A percentile compares a stretch with the other conserved stretches of the same genome.
phyloP scores from a whole-genome alignment of 2,329 filamentous ascomycete genomes.

The Zelopaecilomyces penicillatus region DNA sequence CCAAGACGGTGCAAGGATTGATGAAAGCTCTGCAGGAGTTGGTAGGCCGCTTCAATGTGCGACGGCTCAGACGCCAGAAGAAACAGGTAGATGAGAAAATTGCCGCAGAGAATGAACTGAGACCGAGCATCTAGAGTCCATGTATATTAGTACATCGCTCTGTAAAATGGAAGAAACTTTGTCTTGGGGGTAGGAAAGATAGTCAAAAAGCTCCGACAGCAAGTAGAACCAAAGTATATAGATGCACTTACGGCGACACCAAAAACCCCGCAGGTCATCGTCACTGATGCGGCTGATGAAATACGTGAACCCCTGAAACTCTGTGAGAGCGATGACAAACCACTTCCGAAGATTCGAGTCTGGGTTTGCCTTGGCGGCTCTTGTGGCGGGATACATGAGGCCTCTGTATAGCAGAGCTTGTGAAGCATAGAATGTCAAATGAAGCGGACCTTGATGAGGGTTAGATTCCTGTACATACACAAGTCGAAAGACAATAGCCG shows the following conservation, averaged over 20 bases:
- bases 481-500: background rate
- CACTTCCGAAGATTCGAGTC: slow-evolving; percentile 27
- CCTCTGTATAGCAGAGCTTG: slow-evolving; percentile 34
- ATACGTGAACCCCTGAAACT: slow-evolving; percentile 28
- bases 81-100: slow-evolving; percentile 41
- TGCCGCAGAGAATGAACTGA: slow-evolving; percentile 38
- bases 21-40: slow-evolving; percentile 29
- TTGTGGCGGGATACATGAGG: slow-evolving; percentile 37
- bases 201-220: no score
- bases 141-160: no score
- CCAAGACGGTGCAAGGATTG: slow-evolving; percentile 27
- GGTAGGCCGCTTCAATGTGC: slow-evolving; percentile 27
- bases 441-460: slow-evolving; percentile 24
- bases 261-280: slow-evolving; percentile 32
- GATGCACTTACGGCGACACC: slow-evolving; percentile 32
- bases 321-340: slow-evolving; percentile 24
- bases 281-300: slow-evolving; percentile 30
- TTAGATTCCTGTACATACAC: background rate
- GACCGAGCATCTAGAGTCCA: slow-evolving; percentile 24
- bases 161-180: no score
- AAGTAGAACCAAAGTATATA: no score
- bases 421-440: slow-evolving; percentile 33
- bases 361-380: slow-evolving; percentile 28
- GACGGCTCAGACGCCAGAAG: slow-evolving; percentile 29
- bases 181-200: no score